These are phyloP conservation scores for Pseudogymnoascus verrucosus DNA, from an alignment of 2,329 filamentous ascomycete species.

Conservation along the genomic window DNA sequence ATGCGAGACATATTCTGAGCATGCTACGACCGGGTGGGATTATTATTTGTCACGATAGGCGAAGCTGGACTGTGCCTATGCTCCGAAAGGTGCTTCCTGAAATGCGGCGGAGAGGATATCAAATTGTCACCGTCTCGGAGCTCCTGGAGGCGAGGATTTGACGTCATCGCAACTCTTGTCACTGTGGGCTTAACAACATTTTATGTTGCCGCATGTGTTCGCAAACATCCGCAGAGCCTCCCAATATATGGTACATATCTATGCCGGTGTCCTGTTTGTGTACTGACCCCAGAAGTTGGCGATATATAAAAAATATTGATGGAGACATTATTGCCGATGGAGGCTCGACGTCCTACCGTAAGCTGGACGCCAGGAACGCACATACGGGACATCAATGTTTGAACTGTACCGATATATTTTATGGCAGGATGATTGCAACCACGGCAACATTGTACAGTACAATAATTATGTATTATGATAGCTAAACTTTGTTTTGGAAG, in stretches of 20 bases:
- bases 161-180: background rate
- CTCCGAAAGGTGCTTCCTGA: slow-evolving; percentile 2
- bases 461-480: slow-evolving; percentile 5
- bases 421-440: background rate
- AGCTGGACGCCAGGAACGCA: too few relatives aligned
- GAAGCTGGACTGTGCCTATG: slow-evolving; percentile 27
- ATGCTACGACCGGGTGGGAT: slow-evolving; percentile 71
- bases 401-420: background rate
- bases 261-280: background rate
- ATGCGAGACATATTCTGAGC: slow-evolving; percentile 71
- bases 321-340: background rate
- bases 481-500: background rate
- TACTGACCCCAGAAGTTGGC: background rate
- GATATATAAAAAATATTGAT: background rate
- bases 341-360: background rate
- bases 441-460: background rate
- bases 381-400: background rate
- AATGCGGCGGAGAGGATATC: background rate
- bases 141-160: background rate
- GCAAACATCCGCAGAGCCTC: background rate
- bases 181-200: background rate
- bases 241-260: background rate
- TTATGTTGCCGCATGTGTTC: background rate
- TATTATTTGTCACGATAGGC: slow-evolving; percentile 77
- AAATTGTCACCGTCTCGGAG: background rate